These are phyloP conservation scores for Neoascochyta sp. DNA, from an alignment of 2,329 filamentous ascomycete species.

Conservation along the genomic window DNA sequence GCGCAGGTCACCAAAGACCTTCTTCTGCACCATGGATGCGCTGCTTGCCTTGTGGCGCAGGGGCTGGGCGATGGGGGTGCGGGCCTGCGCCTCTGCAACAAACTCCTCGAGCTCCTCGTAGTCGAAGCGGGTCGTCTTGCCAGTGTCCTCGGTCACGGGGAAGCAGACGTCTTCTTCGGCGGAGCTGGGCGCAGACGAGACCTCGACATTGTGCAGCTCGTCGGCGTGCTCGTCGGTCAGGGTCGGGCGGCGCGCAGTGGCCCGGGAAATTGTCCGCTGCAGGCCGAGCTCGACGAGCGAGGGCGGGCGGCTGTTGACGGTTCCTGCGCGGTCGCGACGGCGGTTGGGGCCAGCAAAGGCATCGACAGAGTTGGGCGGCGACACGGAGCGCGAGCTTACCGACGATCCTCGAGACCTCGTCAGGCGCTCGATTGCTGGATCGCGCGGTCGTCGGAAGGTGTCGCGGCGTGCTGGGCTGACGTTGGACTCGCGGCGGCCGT, in stretches of 20 bases:
- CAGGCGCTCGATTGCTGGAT: constrained; percentile 31
- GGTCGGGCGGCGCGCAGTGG: constrained; percentile 60
- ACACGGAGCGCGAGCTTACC: constrained; percentile 63
- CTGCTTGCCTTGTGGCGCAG: constrained; percentile 38
- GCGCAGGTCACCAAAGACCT: constrained; percentile 62
- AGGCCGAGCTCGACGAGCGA: constrained; percentile 58
- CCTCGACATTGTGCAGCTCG: constrained; percentile 57
- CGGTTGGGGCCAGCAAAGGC: constrained; percentile 90
- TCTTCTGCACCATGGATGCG: constrained; percentile 45
- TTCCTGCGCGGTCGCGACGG: constrained; percentile 72
- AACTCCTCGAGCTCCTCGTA: constrained; percentile 95
- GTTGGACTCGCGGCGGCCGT: constrained; percentile 49
- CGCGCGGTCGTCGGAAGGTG: constrained; percentile 43
- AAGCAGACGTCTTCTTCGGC: constrained; percentile 89
- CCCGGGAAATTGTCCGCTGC: constrained; percentile 67
- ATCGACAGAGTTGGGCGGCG: constrained; percentile 94
- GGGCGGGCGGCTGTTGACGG: constrained; percentile 55
- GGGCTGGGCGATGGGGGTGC: constrained; percentile 45
- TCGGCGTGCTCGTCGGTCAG: constrained; percentile 58
- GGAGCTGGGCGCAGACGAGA: constrained; percentile 62
- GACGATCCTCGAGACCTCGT: constrained; percentile 48
- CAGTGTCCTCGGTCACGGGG: constrained; percentile 66
- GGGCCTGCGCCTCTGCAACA: constrained; percentile 58
- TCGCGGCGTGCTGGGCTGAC: constrained; percentile 41
- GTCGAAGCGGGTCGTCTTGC: constrained; percentile 77